These are phyloP conservation scores for Candida glucosophila DNA, from an alignment of 1,139 yeast genomes.

Conservation along the genomic window DNA sequence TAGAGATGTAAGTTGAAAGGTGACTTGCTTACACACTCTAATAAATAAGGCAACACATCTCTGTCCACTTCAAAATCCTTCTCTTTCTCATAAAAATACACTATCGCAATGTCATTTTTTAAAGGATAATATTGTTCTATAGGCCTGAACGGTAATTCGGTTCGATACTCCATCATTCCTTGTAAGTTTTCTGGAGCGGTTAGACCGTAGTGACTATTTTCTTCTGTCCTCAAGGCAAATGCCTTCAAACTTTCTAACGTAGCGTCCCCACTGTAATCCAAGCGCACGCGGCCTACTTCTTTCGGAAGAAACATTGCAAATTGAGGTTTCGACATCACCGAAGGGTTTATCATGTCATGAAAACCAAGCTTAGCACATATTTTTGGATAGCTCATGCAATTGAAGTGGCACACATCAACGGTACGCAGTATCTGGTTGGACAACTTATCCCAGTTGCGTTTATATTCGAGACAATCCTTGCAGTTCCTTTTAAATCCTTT, in stretches of 20 bases:
- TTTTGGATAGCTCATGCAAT: slow-evolving; percentile 41
- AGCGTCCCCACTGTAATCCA: slow-evolving; percentile 25
- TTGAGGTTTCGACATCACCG: slow-evolving; percentile 17
- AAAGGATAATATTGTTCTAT: slow-evolving; percentile 32
- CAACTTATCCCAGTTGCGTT: slow-evolving; percentile 49
- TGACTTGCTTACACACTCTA: slow-evolving; percentile 49
- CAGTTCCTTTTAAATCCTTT: slow-evolving; percentile 25
- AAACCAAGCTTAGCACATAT: slow-evolving; percentile 47
- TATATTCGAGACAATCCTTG: slow-evolving; percentile 40
- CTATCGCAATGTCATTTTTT: slow-evolving; percentile 36
- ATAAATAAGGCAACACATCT: slow-evolving; percentile 47
- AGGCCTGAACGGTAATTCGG: slow-evolving; percentile 24
- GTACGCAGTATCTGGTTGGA: slow-evolving; percentile 38
- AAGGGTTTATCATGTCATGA: slow-evolving; percentile 12
- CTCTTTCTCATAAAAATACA: slow-evolving; percentile 46
- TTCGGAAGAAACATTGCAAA: slow-evolving; percentile 35
- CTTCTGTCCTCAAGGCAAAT: slow-evolving; percentile 24
- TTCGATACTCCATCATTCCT: slow-evolving; percentile 31
- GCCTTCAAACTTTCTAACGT: slow-evolving; percentile 21
- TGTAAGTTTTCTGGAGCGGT: slow-evolving; percentile 30
- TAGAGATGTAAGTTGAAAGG: slow-evolving; percentile 48
- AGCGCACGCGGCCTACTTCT: slow-evolving; percentile 21
- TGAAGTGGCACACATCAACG: slow-evolving; percentile 49
- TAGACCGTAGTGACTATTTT: slow-evolving; percentile 30
- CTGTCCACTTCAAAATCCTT: slow-evolving; percentile 52